These are phyloP conservation scores for Coniferiporia weirii DNA, from an alignment of 1,284 basidiomycete genomes.

Conservation along the genomic window DNA sequence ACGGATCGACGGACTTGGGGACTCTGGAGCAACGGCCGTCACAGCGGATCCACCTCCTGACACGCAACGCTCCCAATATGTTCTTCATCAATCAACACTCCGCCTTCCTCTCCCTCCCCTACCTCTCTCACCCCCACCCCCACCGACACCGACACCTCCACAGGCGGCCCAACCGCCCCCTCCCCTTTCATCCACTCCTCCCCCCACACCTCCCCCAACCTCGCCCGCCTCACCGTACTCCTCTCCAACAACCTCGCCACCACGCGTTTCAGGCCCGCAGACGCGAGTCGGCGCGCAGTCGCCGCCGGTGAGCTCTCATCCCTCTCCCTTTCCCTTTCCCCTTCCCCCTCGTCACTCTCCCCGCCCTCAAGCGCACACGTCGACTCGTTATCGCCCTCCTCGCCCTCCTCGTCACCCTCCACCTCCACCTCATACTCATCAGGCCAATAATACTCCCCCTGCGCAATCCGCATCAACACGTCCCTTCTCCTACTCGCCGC, in stretches of 20 bases:
- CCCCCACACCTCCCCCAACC: constrained; percentile 60
- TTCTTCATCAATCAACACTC: constrained; percentile 4
- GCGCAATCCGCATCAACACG: constrained; percentile 73
- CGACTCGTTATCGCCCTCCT: constrained; percentile 6
- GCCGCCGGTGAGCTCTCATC: constrained; percentile 21
- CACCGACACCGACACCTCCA: background rate
- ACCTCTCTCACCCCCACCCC: background rate
- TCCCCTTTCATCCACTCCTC: constrained; percentile 55
- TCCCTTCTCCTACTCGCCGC: constrained; percentile 34
- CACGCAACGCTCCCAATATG: constrained; percentile 16
- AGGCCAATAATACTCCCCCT: constrained; percentile 74
- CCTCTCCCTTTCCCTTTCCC: constrained; percentile 7
- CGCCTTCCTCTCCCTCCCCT: background rate
- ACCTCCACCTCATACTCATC: no score
- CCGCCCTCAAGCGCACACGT: constrained; percentile 22
- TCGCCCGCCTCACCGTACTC: constrained; percentile 57
- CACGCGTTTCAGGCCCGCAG: constrained; percentile 45
- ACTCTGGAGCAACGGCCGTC: no score
- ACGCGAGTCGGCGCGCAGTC: constrained; percentile 33
- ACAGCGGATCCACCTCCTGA: constrained; percentile 13
- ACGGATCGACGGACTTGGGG: no score
- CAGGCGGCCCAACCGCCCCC: constrained; percentile 9
- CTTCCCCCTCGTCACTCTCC: constrained; percentile 27
- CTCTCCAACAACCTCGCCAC: constrained; percentile 63
- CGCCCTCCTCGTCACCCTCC: constrained; percentile 13